Conservation (phyloP, 2,329 filamentous ascomycete species). For the Trichoderma sp. region DNA sequence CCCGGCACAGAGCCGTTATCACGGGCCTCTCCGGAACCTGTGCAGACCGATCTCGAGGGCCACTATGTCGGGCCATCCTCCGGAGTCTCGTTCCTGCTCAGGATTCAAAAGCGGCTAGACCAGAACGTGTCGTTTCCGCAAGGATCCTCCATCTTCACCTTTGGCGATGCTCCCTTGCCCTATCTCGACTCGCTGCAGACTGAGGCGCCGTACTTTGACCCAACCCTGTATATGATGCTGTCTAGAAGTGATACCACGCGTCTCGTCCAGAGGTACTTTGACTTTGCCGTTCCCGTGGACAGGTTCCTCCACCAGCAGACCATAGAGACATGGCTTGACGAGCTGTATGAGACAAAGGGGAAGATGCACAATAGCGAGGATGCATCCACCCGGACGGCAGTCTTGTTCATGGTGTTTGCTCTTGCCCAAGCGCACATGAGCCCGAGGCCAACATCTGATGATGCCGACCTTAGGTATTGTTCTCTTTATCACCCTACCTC, state of each 20-base stretch:
- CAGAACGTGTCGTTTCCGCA: slow-evolving; percentile 12
- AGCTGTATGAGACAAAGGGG: slow-evolving; percentile 11
- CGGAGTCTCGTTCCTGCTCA: slow-evolving; percentile 11
- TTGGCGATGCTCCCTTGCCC: slow-evolving; percentile 14
- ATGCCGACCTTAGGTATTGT: slow-evolving; percentile 3
- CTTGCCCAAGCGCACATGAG: slow-evolving; percentile 13
- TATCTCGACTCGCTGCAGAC: slow-evolving; percentile 9
- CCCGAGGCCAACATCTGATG: slow-evolving; percentile 13
- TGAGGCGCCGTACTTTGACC: slow-evolving; percentile 10
- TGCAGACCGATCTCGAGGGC: slow-evolving; percentile 16
- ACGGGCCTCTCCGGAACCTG: slow-evolving; percentile 15
- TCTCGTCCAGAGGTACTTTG: slow-evolving; percentile 16
- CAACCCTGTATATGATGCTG: slow-evolving; percentile 13
- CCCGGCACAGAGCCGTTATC: slow-evolving; percentile 15
- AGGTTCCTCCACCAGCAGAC: slow-evolving; percentile 16
- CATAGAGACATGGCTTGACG: slow-evolving; percentile 9
- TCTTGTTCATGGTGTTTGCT: slow-evolving; percentile 16
- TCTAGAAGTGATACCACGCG: slow-evolving; percentile 11
- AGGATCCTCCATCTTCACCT: slow-evolving; percentile 12
- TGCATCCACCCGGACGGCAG: not conserved
- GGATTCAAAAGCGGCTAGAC: slow-evolving; percentile 14
- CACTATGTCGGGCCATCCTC: slow-evolving; percentile 15
- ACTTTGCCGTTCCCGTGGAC: slow-evolving; percentile 14
- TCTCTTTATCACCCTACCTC: not conserved
- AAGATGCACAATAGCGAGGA: slow-evolving; percentile 10